Base-by-base conservation (phyloP, 441 rosid species). In the Cnidoscolus chayamansa region DNA sequence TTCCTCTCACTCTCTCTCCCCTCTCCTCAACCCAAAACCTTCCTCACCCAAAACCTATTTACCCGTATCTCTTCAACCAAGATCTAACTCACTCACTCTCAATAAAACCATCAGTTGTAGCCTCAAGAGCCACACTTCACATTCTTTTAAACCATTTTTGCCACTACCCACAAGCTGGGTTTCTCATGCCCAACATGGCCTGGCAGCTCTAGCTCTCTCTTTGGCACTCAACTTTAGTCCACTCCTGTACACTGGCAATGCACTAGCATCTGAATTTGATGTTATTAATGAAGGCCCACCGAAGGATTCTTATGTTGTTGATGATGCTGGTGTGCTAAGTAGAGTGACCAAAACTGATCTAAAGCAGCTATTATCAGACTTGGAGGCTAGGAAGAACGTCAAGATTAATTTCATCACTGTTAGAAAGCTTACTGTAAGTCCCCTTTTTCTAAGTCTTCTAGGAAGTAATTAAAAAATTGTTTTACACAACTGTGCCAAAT, bases 321-420 rank as follows among this genome's bases (percentile, higher is more conserved):
- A 92, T 67, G 99, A 94, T 63, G 98, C 99, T 62, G 90, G 90
- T 64, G 99, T 94, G 79, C 92, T 94, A 30, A 92, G 98, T 64
- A 83, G 86, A 69, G 90, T 94, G 16, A 92, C 97, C 0, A 94
- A 53, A 67, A 85, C 96, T 56, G 98, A 92, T 81, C 77, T 90
- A 67, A 92, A 85, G 85, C 85, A 78, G 73, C 82, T 94, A 58
- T 84, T 92, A 75, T 88, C 99, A 56, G 98, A 92, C 83, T 84
- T 94, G 90, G 98, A 94, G 76, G 82, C 90, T 30, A 79, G 98
- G 79, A 94, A 94, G 86, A 89, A 90, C 67, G 77, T 86, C 55
- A 85, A 75, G 54, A 86, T 94, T 55, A 88, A 90, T 71, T 84
- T 94, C 80, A 73, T 94, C 74, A 92, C 98, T 77, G 90, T 94